These are phyloP conservation scores for Immersiella caudata DNA, from an alignment of 495 filamentous ascomycete species.

Conservation along the genomic window DNA sequence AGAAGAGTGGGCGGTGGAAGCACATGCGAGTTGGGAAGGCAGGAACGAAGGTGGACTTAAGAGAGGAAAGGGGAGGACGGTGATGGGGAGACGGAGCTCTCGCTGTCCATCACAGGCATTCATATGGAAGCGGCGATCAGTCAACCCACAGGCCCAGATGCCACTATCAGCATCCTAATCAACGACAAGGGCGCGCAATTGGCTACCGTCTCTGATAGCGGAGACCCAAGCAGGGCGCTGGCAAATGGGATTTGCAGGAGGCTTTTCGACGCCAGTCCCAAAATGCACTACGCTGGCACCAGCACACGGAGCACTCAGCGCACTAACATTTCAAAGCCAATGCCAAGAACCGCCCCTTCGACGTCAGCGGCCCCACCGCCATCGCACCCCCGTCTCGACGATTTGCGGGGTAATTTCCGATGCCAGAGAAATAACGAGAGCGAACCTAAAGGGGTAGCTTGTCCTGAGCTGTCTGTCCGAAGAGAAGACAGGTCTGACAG, in stretches of 20 bases:
- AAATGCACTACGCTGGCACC: neutral
- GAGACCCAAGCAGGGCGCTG: neutral
- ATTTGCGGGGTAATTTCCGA: constrained; percentile 29
- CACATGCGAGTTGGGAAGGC: neutral
- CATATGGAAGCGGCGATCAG: constrained; percentile 22
- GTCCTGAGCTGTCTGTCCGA: neutral
- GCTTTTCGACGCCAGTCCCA: neutral
- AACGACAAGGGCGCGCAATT: constrained; percentile 12
- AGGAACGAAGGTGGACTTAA: neutral
- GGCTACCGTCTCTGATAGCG: constrained; percentile 24
- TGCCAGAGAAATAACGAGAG: neutral
- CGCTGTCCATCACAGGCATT: constrained; percentile 10
- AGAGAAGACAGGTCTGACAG: neutral
- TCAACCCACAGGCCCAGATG: constrained; percentile 14
- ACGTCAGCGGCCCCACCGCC: constrained; percentile 25
- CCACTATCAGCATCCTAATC: constrained; percentile 22
- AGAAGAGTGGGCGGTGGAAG: constrained; percentile 6
- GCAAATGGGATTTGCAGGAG: constrained; percentile 31
- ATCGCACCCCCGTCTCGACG: constrained; percentile 6
- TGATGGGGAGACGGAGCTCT: neutral
- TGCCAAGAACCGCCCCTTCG: constrained; percentile 14
- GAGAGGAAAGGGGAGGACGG: neutral
- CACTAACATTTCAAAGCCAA: constrained; percentile 26
- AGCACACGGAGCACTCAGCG: constrained; percentile 14
- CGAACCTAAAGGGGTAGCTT: neutral